These are phyloP conservation scores for Hyaloraphidium curvatum DNA, from an alignment of 192 early-diverging fungal genomes.

Conservation along the genomic window DNA sequence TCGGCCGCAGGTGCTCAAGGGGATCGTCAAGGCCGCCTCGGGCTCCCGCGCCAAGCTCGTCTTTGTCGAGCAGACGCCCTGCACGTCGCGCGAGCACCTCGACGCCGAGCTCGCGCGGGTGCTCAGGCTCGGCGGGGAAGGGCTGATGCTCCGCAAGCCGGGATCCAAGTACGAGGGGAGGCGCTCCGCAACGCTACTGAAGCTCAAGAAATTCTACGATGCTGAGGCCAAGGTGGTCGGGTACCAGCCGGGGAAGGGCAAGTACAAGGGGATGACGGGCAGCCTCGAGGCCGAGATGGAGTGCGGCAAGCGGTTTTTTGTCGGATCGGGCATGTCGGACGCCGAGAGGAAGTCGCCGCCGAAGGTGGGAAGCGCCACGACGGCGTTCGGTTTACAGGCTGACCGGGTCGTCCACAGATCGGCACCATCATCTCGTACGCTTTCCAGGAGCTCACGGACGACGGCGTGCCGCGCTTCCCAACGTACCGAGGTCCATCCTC, in stretches of 20 bases:
- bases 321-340: slow-evolving; percentile 48
- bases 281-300: slow-evolving; percentile 26
- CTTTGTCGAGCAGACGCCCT: slow-evolving; percentile 27
- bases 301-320: slow-evolving; percentile 36
- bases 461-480: slow-evolving; percentile 21
- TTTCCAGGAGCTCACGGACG: slow-evolving; percentile 23
- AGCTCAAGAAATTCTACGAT: slow-evolving; percentile 54
- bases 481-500: slow-evolving; percentile 22
- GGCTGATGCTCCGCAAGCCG: slow-evolving; percentile 38
- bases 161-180: slow-evolving; percentile 21
- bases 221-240: slow-evolving; percentile 45
- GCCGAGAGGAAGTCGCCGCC: too few species aligned
- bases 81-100: slow-evolving; percentile 21
- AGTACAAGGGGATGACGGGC: slow-evolving; percentile 22
- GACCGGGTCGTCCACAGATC: slow-evolving; percentile 31
- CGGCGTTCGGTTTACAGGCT: slow-evolving; percentile 8
- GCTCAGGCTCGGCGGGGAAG: slow-evolving; percentile 40
- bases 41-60: slow-evolving; percentile 9
- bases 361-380: too few species aligned
- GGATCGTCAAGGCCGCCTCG: not conserved
- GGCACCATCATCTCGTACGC: slow-evolving; percentile 23
- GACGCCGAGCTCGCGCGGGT: slow-evolving; percentile 26
- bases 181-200: slow-evolving; percentile 31
- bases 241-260: slow-evolving; percentile 32
- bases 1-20: not conserved